phyloP scores from a whole-genome alignment of 768 basidiomycete species.

The Lentinula raphanica region DNA sequence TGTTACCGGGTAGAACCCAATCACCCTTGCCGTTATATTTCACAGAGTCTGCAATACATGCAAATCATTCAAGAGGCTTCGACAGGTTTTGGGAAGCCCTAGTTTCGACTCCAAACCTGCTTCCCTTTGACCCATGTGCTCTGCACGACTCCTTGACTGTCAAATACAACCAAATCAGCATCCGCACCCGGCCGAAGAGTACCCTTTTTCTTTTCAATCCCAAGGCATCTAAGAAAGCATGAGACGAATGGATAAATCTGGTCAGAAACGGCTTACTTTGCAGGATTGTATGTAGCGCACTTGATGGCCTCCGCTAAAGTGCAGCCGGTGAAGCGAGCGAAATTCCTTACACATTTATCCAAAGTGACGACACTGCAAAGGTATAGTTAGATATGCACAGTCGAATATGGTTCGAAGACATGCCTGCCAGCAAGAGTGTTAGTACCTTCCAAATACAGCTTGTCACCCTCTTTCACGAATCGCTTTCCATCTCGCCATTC shows the following conservation, averaged over 20 bases:
- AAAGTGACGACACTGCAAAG: conserved; percentile 65
- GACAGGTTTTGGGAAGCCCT: background rate
- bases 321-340: conserved; percentile 78
- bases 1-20: background rate
- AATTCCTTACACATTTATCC: conserved; percentile 82
- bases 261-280: conserved; percentile 42
- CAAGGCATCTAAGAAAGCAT: conserved; percentile 54
- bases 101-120: conserved; percentile 51
- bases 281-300: conserved; percentile 83
- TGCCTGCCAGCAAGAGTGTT: conserved; percentile 86
- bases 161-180: conserved; percentile 78
- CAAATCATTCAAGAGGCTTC: too few species aligned
- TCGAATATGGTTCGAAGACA: background rate
- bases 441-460: conserved; percentile 79
- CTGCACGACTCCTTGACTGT: conserved; percentile 58
- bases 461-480: conserved; percentile 77
- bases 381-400: conserved; percentile 2
- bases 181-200: conserved; percentile 78
- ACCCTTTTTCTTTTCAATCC: conserved; percentile 76
- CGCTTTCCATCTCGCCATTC: conserved; percentile 83
- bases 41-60: background rate
- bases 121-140: conserved; percentile 76
- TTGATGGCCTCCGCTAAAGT: conserved; percentile 79
- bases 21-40: background rate
- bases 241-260: background rate